Conservation (phyloP, 108 stramenopile genomes). For the Cyclotella sp. region DNA sequence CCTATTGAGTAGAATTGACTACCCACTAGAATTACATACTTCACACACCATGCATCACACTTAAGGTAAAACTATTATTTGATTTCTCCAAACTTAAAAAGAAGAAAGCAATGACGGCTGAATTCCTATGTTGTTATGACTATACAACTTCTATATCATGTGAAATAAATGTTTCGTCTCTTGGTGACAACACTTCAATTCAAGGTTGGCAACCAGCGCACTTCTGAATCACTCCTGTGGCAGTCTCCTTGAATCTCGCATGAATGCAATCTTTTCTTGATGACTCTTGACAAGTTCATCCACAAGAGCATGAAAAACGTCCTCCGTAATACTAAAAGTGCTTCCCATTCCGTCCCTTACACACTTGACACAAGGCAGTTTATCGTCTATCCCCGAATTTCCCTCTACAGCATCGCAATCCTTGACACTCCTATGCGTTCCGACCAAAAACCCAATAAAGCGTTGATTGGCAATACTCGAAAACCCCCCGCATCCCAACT, state of each 20-base stretch:
- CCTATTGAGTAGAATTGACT: too few relatives aligned
- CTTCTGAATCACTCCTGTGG: too few relatives aligned
- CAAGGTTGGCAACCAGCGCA: too few relatives aligned
- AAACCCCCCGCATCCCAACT: conserved; percentile 17
- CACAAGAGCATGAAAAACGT: conserved; percentile 16
- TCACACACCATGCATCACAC: too few relatives aligned
- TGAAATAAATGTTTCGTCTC: too few relatives aligned
- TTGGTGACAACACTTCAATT: too few relatives aligned
- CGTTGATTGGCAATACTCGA: conserved; percentile 13
- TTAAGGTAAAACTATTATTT: too few relatives aligned
- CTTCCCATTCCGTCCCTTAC: not conserved
- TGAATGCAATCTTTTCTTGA: conserved; percentile 18
- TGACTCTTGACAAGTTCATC: conserved; percentile 31
- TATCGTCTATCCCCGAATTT: not conserved
- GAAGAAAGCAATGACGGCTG: too few relatives aligned
- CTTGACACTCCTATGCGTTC: conserved; percentile 18
- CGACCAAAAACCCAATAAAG: conserved; percentile 27
- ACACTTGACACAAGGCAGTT: conserved; percentile 14
- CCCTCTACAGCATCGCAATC: not conserved
- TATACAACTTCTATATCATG: too few relatives aligned
- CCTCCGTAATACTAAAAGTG: conserved; percentile 15
- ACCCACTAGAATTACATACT: too few relatives aligned
- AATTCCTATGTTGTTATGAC: too few relatives aligned
- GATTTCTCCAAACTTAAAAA: too few relatives aligned
- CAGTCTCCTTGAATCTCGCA: conserved; percentile 14